phyloP scores from a whole-genome alignment of 768 basidiomycete species.

The Lactifluus echinatus region DNA sequence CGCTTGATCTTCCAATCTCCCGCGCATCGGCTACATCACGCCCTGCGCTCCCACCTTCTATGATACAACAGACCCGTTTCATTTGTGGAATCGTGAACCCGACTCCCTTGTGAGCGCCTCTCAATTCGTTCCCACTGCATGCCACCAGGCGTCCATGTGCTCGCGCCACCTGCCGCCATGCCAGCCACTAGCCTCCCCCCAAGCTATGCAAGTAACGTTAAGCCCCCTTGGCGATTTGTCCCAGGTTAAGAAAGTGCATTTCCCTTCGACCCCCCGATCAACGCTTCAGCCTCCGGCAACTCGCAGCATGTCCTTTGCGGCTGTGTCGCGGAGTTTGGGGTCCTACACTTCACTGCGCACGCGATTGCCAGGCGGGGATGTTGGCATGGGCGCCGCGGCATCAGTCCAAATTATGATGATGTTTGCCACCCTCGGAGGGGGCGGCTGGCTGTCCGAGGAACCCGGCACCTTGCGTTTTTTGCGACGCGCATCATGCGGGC shows the following conservation, averaged over 20 bases:
- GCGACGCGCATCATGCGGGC: slow-evolving; percentile 14
- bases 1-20: slow-evolving; percentile 12
- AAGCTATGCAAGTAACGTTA: slow-evolving; percentile 10
- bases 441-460: slow-evolving; percentile 16
- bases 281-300: not conserved
- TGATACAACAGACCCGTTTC: slow-evolving; percentile 2
- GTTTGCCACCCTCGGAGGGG: slow-evolving; percentile 14
- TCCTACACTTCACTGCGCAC: slow-evolving; percentile 8
- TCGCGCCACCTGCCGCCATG: slow-evolving; percentile 14
- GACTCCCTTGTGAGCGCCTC: slow-evolving; percentile 8
- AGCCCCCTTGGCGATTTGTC: slow-evolving; percentile 4
- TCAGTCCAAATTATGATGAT: slow-evolving; percentile 12
- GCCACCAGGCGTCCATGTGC: slow-evolving; percentile 19
- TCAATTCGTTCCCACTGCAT: slow-evolving; percentile 14
- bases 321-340: slow-evolving; percentile 19
- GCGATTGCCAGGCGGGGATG: slow-evolving; percentile 17
- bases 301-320: slow-evolving; percentile 3
- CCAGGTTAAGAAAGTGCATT: not conserved
- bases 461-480: slow-evolving; percentile 17
- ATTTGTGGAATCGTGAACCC: slow-evolving; percentile 5
- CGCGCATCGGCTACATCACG: slow-evolving; percentile 12
- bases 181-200: slow-evolving; percentile 10
- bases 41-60: slow-evolving; percentile 1
- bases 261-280: slow-evolving; percentile 4
- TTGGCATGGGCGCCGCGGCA: slow-evolving; percentile 15